Evolutionary conservation across 768 basidiomycete species (phyloP).

Genomic region (Astraeus odoratus): DNA sequence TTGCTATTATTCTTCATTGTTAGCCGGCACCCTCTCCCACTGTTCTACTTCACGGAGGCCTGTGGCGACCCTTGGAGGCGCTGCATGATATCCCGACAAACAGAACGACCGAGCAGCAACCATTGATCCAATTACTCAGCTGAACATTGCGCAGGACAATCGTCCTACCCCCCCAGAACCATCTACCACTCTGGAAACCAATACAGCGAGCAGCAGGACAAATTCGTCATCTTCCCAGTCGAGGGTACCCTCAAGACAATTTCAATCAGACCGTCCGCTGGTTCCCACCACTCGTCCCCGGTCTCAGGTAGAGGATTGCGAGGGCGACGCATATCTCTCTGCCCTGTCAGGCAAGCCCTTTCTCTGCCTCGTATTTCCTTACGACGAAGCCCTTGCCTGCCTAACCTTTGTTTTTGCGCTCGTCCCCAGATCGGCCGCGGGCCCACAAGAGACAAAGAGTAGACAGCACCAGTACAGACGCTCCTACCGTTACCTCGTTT

Average conservation of each 20-base stretch:
- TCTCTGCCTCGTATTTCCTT: background rate
- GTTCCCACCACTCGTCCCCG: slow-evolving; percentile 61
- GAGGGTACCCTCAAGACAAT: slow-evolving; percentile 19
- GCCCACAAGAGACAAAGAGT: slow-evolving; percentile 69
- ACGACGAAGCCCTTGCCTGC: slow-evolving; percentile 6
- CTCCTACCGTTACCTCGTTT: slow-evolving; percentile 27
- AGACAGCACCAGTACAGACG: slow-evolving; percentile 32
- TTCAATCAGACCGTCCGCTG: slow-evolving; percentile 33
- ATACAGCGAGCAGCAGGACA: slow-evolving; percentile 24
- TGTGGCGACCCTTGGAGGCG: slow-evolving; percentile 16
- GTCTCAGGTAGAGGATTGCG: slow-evolving; percentile 53
- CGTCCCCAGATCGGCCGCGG: slow-evolving; percentile 40
- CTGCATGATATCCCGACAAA: slow-evolving; percentile 20
- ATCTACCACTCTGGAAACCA: slow-evolving; percentile 43
- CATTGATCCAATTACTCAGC: slow-evolving; percentile 65
- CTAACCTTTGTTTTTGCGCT: background rate
- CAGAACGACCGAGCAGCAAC: slow-evolving; percentile 29
- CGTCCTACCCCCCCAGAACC: slow-evolving; percentile 35
- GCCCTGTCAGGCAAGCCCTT: slow-evolving; percentile 18
- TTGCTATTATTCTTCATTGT: slow-evolving; percentile 10
- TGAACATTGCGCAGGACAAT: slow-evolving; percentile 51
- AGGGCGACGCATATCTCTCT: slow-evolving; percentile 25
- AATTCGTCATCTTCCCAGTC: slow-evolving; percentile 23
- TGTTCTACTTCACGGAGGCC: slow-evolving; percentile 15
- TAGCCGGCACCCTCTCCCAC: slow-evolving; percentile 14